Evolutionary conservation across 768 basidiomycete species (phyloP).

Genomic region (Phaeotremella fagi): DNA sequence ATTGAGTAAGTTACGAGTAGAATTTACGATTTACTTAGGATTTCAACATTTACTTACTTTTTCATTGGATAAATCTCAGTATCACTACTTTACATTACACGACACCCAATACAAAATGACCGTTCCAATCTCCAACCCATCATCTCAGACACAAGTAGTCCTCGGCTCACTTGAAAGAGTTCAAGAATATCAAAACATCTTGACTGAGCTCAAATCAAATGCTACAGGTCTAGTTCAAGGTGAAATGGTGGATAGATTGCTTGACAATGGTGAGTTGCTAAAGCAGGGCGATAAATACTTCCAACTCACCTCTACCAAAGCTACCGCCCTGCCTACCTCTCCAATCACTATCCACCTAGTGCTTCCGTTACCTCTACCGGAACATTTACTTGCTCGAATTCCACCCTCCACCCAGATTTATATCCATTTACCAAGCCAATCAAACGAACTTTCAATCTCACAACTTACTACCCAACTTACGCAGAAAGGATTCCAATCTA

Average conservation of each 20-base stretch:
- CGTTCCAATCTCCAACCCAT: not conserved
- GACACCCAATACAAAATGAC: not conserved
- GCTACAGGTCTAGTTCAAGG: conserved; percentile 31
- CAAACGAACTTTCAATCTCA: conserved; percentile 11
- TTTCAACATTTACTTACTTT: no score
- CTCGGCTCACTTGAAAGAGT: conserved; percentile 45
- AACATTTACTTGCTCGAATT: conserved; percentile 27
- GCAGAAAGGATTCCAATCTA: conserved; percentile 20
- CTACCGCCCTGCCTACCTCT: conserved; percentile 37
- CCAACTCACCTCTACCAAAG: conserved; percentile 9
- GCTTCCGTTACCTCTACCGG: conserved; percentile 37
- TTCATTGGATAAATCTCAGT: not conserved
- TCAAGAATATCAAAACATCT: conserved; percentile 39
- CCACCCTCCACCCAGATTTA: conserved; percentile 43
- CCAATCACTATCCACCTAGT: conserved; percentile 39
- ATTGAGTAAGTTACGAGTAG: no score
- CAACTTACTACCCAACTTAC: conserved; percentile 26
- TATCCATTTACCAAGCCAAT: conserved; percentile 33
- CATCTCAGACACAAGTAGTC: conserved; percentile 33
- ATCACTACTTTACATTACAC: not conserved
- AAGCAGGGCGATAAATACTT: not conserved
- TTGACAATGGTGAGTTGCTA: conserved; percentile 39
- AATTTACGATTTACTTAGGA: no score
- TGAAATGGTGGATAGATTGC: conserved; percentile 47
- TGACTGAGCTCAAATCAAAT: conserved; percentile 27